Percentiles rank a stretch among this genome's conserved stretches.
These are phyloP conservation scores for Mortierella sp. DNA, from an alignment of 371 early-diverging fungal genomes.

Conservation along the genomic window DNA sequence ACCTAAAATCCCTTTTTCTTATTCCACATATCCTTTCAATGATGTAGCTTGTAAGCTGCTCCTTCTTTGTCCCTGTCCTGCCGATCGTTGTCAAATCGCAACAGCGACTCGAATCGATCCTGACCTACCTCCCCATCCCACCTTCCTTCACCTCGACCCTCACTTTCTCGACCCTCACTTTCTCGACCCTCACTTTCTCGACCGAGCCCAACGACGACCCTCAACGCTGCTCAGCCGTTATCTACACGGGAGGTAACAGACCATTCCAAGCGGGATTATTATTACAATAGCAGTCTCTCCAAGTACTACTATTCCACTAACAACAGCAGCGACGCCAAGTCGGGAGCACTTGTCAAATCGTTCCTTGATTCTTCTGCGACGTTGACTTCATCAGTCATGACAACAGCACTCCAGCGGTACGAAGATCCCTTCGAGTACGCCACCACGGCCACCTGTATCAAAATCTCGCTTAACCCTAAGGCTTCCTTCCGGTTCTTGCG, in stretches of 20 bases:
- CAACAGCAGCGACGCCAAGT: not conserved
- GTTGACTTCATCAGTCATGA: not conserved
- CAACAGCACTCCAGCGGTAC: not conserved
- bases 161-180: conserved; percentile 8
- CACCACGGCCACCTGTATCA: conserved; percentile 14
- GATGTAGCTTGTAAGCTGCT: conserved; percentile 23
- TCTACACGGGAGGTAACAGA: not conserved
- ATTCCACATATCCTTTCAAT: not conserved
- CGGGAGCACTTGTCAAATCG: not conserved
- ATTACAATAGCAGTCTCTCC: not conserved
- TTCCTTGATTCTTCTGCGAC: not conserved
- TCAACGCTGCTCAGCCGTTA: not conserved
- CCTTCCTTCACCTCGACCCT: conserved; percentile 5
- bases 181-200: conserved; percentile 8
- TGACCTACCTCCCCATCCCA: conserved; percentile 23
- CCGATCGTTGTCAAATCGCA: conserved; percentile 37
- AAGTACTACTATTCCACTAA: not conserved
- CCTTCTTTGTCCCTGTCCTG: conserved; percentile 30
- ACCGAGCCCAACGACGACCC: not conserved
- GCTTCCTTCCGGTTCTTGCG: not conserved
- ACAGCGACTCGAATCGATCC: conserved; percentile 22
- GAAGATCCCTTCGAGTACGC: not conserved
- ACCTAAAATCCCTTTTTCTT: not conserved
- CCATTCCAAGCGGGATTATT: not conserved
- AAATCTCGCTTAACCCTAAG: conserved; percentile 16